Base-by-base conservation (phyloP, 179 eudicot genomes). In the Sideroxylon spinosum region DNA sequence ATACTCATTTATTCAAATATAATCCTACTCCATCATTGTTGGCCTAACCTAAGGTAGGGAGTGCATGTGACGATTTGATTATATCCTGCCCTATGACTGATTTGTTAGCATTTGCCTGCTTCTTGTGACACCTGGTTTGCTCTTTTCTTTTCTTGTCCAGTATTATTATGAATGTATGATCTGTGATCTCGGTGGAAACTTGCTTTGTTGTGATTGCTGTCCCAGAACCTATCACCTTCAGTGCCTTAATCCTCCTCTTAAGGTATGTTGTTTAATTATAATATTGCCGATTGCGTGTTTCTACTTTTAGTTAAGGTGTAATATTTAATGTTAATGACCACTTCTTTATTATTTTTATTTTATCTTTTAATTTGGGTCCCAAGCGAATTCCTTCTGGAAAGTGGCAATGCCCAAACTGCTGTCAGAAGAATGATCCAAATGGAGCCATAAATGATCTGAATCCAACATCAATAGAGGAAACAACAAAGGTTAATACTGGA, bases 161-260 rank as follows among this genome's bases (percentile, higher is more conserved):
- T 86, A 92, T 76, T 89, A 86, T 82, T 91, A 91, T 79, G 97
- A 94, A 82, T 94, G 98, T 78, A 92, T 82, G 85, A 76, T 90
- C 70, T 94, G 98, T 84, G 94, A 92, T 86, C 88, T 91, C 84
- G 94, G 98, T 81, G 98, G 98, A 67, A 81, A 86, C 80, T 87
- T 94, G 86, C 87, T 94, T 7, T 92, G 98, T 76, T 94, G 98
- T 76, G 98, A 94, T 74, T 82, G 83, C 79, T 94, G 98, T 88
- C 97, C 97, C 72, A 86, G 92, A 71, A 90, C 92, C 10, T 94
- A 94, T 86, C 98, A 94, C 86, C 83, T 92, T 79, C 86, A 91
- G 78, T 94, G 98, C 87, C 92, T 94, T 78, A 88, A 91, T 74
- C 98, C 98, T 70, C 97, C 98, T 14, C 91, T 94, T 70, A 83